phyloP scores from a whole-genome alignment of 1,139 yeast species.

The Nakaseomyces uthaithaninus region DNA sequence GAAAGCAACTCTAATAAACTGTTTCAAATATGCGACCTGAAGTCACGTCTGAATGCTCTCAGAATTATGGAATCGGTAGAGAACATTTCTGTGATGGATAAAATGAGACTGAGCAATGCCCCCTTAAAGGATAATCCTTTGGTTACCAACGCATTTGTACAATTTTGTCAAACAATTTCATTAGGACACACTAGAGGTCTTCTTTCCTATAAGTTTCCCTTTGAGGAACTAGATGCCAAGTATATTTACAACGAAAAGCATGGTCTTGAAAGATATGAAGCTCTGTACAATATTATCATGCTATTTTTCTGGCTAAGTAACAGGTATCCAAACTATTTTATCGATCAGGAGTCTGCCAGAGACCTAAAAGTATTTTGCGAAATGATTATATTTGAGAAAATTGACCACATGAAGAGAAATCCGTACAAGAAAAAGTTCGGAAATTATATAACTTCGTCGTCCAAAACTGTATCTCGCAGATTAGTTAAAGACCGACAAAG shows the following conservation, averaged over 20 bases:
- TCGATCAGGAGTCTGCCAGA: constrained; percentile 66
- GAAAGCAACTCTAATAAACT: constrained; percentile 26
- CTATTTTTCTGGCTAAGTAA: constrained; percentile 81
- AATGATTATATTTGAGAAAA: constrained; percentile 55
- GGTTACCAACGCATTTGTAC: constrained; percentile 26
- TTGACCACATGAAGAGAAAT: constrained; percentile 33
- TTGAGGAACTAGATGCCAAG: constrained; percentile 23
- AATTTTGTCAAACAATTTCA: constrained; percentile 31
- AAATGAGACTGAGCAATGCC: constrained; percentile 49
- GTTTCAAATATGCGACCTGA: constrained; percentile 31
- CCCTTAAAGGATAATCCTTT: constrained; percentile 40
- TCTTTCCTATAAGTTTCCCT: constrained; percentile 32
- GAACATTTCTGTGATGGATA: constrained; percentile 42
- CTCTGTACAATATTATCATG: constrained; percentile 58
- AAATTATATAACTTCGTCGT: not conserved
- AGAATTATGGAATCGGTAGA: constrained; percentile 37
- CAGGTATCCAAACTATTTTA: constrained; percentile 73
- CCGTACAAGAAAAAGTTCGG: constrained; percentile 17
- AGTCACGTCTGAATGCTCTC: constrained; percentile 39
- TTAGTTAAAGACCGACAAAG: not conserved
- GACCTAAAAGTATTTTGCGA: constrained; percentile 62
- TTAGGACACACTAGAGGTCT: constrained; percentile 26
- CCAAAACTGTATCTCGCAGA: not conserved
- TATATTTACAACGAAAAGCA: constrained; percentile 29
- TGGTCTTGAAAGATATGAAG: constrained; percentile 51